Evolutionary conservation across 2,329 filamentous ascomycete species (phyloP).

Genomic region (Fusarium siculi): DNA sequence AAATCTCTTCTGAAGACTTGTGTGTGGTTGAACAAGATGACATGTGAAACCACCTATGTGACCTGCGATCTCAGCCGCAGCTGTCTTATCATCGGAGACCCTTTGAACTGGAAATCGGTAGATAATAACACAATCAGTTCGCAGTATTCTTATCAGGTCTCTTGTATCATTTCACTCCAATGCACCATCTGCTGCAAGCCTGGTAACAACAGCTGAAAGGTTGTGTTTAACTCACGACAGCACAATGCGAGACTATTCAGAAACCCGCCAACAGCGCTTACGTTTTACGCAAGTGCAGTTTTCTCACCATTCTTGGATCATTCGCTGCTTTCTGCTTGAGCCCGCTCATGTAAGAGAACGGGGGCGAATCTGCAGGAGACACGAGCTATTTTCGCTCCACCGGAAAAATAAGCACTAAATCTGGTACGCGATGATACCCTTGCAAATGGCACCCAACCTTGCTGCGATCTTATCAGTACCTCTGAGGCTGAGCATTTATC

Average conservation of each 20-base stretch:
- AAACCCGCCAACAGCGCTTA: not conserved
- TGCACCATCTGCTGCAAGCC: not conserved
- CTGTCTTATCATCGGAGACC: not conserved
- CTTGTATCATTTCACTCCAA: accelerated
- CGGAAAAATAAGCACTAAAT: not conserved
- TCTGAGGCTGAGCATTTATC: not conserved
- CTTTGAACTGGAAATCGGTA: accelerated
- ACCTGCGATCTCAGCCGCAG: not conserved
- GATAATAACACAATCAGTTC: not conserved
- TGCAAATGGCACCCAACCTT: not conserved
- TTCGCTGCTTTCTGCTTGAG: not conserved
- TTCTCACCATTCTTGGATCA: not conserved
- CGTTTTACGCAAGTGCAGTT: too few relatives aligned
- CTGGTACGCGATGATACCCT: not conserved
- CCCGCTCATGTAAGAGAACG: not conserved
- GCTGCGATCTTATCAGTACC: not conserved
- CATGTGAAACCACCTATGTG: not conserved
- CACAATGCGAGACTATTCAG: not conserved
- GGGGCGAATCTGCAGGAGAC: not conserved
- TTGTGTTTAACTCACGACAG: not conserved
- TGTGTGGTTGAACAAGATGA: not conserved
- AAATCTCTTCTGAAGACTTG: not conserved
- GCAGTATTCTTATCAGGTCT: not conserved
- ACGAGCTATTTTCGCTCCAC: not conserved
- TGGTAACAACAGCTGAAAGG: not conserved